These are phyloP conservation scores for Mikania micrantha DNA, from an alignment of 129 eudicot genomes.

Conservation along the genomic window DNA sequence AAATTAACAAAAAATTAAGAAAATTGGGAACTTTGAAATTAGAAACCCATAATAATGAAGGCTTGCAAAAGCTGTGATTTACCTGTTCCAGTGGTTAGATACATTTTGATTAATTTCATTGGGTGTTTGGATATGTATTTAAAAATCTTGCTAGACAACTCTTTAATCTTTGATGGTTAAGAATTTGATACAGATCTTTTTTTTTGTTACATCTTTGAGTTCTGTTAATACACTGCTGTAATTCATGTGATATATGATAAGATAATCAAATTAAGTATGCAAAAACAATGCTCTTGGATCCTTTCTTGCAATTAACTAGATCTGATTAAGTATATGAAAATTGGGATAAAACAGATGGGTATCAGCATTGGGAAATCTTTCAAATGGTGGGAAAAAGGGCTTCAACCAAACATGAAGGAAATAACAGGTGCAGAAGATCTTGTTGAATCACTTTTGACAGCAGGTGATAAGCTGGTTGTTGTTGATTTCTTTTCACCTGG, in stretches of 20 bases:
- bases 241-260: background rate
- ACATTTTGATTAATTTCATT: background rate
- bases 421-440: conserved; percentile 63
- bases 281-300: background rate
- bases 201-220: no score
- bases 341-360: conserved; percentile 36
- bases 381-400: conserved; percentile 79
- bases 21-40: background rate
- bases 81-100: no score
- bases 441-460: conserved; percentile 47
- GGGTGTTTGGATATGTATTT: background rate
- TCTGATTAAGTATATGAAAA: background rate
- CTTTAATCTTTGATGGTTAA: background rate
- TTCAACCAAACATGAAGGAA: conserved; percentile 61
- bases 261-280: background rate
- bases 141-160: background rate
- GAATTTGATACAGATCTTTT: no score
- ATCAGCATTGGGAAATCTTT: conserved; percentile 49
- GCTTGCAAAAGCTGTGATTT: no score
- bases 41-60: no score
- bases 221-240: no score
- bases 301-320: background rate
- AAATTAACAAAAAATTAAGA: background rate
- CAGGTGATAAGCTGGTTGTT: conserved; percentile 64
- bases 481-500: conserved; percentile 82